Evolutionary conservation across 495 filamentous ascomycete genomes (phyloP).

Genomic region (Trichoderma gamsii): DNA sequence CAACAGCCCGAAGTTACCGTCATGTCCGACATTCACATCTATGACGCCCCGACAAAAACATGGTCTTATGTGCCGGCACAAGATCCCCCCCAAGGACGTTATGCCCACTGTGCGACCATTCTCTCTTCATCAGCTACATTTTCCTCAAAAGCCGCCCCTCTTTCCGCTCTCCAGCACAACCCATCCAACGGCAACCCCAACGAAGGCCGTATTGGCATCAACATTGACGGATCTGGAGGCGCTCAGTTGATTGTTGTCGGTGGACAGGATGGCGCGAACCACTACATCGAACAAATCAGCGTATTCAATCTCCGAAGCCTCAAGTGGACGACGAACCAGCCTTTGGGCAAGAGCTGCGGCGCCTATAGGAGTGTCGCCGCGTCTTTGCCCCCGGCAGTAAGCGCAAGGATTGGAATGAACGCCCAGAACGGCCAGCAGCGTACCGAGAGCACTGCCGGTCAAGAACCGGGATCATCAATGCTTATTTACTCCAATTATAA

Average conservation of each 20-base stretch:
- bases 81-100: slow-evolving; percentile 86
- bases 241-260: slow-evolving; percentile 97
- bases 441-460: slow-evolving; percentile 29
- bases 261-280: slow-evolving; percentile 93
- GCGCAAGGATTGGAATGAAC: slow-evolving; percentile 63
- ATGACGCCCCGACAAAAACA: slow-evolving; percentile 73
- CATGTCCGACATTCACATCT: slow-evolving; percentile 97
- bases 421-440: slow-evolving; percentile 27
- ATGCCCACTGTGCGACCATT: slow-evolving; percentile 94
- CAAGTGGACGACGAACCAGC: slow-evolving; percentile 85
- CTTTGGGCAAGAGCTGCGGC: slow-evolving; percentile 82
- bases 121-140: slow-evolving; percentile 82
- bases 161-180: slow-evolving; percentile 85
- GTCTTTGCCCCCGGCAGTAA: slow-evolving; percentile 58
- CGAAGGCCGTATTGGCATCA: slow-evolving; percentile 77
- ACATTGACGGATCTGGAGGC: slow-evolving; percentile 82
- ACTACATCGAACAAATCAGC: slow-evolving; percentile 97
- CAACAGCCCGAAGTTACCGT: slow-evolving; percentile 85
- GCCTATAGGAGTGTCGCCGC: slow-evolving; percentile 94
- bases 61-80: slow-evolving; percentile 80
- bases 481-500: slow-evolving; percentile 99
- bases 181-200: slow-evolving; percentile 72
- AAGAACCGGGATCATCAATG: slow-evolving; percentile 70
- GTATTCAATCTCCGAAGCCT: slow-evolving; percentile 96
- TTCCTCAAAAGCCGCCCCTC: slow-evolving; percentile 70